Conservation (phyloP, 257 asterid genomes). For the Lithospermum erythrorhizon region DNA sequence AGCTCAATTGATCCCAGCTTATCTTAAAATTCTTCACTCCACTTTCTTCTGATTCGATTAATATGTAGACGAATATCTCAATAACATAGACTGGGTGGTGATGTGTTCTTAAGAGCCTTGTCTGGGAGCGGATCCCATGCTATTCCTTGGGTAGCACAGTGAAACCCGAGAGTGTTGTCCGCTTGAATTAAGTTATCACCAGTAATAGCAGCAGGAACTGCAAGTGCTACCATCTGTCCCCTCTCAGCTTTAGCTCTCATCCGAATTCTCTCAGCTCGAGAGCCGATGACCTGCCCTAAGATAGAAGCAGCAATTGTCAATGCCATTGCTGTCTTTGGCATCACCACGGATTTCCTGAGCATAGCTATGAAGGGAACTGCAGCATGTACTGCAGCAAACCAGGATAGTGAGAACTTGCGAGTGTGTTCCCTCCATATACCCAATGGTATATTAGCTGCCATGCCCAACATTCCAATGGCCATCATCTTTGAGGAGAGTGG, state of each 20-base stretch:
- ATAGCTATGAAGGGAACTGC: slow-evolving; percentile 86
- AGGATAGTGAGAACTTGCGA: slow-evolving; percentile 43
- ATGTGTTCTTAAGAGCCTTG: slow-evolving; percentile 19
- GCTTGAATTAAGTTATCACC: slow-evolving; percentile 18
- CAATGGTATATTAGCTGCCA: slow-evolving; percentile 66
- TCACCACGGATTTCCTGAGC: slow-evolving; percentile 72
- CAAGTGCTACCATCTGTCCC: slow-evolving; percentile 25
- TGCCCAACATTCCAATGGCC: slow-evolving; percentile 54
- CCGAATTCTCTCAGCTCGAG: slow-evolving; percentile 69
- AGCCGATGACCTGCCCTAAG: slow-evolving; percentile 70
- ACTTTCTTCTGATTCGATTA: background rate
- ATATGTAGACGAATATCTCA: slow-evolving; percentile 14
- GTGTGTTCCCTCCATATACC: slow-evolving; percentile 86
- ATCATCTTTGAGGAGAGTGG: slow-evolving; percentile 66
- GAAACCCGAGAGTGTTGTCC: slow-evolving; percentile 22
- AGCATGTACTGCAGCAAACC: slow-evolving; percentile 84
- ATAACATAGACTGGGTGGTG: slow-evolving; percentile 45
- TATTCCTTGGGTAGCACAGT: slow-evolving; percentile 26
- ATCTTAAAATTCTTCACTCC: no score
- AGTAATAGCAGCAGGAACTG: slow-evolving; percentile 13
- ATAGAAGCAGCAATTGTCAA: slow-evolving; percentile 65
- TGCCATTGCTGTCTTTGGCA: slow-evolving; percentile 89
- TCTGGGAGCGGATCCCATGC: slow-evolving; percentile 27
- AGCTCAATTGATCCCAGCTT: no score
- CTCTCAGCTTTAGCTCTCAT: slow-evolving; percentile 39